phyloP scores from a whole-genome alignment of 208 protist species.

The Trypanosoma caninum region DNA sequence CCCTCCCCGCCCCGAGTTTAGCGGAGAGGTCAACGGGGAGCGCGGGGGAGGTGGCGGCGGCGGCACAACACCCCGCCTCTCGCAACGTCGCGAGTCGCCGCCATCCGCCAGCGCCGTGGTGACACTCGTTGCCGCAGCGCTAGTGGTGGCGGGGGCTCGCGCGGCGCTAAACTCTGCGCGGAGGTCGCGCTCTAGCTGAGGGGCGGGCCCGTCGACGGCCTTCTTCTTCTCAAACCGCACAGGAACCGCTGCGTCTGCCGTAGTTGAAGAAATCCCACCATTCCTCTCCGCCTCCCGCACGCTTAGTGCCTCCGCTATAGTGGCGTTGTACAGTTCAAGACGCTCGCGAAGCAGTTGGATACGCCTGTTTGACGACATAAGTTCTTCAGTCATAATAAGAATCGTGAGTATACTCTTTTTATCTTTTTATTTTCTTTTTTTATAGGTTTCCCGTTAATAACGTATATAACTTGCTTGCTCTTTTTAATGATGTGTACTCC shows the following conservation, averaged over 20 bases:
- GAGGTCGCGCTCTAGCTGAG: constrained; percentile 7
- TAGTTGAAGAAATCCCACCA: background rate
- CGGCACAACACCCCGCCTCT: constrained; percentile 7
- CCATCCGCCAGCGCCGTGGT: no score
- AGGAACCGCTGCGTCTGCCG: background rate
- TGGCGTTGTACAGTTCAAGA: constrained; percentile 71
- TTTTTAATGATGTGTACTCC: no score
- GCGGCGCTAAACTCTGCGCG: constrained; percentile 11
- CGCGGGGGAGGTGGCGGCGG: constrained; percentile 6
- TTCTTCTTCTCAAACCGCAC: background rate
- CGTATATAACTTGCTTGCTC: background rate
- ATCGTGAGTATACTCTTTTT: background rate
- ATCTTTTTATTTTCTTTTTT: constrained; percentile 10
- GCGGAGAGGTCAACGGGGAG: background rate
- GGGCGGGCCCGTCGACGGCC: background rate
- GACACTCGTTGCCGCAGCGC: background rate
- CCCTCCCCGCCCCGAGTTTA: background rate
- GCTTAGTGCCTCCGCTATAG: constrained; percentile 26
- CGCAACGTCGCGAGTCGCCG: background rate
- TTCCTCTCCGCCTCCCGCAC: background rate
- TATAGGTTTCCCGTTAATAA: background rate
- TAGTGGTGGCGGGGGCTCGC: background rate
- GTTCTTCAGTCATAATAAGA: constrained; percentile 8
- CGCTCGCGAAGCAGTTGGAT: constrained; percentile 77
- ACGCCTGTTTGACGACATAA: constrained; percentile 34